Percentiles rank a stretch among this genome's conserved stretches.
Conservation (phyloP, 2,329 filamentous ascomycete species). For the Colletotrichum destructivum region DNA sequence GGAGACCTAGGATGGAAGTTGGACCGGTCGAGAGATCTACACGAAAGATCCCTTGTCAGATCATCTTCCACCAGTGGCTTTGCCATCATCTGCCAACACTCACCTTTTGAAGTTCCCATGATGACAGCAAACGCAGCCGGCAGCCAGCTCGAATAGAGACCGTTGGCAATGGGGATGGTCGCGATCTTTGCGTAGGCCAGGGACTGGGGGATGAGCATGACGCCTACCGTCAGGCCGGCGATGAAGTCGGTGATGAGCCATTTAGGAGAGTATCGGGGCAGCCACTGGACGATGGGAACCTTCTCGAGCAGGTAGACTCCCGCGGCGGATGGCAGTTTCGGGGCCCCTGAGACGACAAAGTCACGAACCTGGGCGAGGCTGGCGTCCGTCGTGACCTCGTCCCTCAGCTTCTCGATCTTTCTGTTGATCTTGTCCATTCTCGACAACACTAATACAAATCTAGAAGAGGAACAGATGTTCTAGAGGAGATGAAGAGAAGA, state of each 20-base stretch:
- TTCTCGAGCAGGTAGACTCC: constrained; percentile 73
- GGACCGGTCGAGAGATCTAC: constrained; percentile 74
- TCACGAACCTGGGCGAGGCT: constrained; percentile 50
- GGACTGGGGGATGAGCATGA: constrained; percentile 74
- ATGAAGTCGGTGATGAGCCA: constrained; percentile 76
- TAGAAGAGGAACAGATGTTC: not conserved
- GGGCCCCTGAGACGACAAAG: constrained; percentile 50
- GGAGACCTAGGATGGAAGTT: constrained; percentile 75
- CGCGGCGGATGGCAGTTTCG: constrained; percentile 65
- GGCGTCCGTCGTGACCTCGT: constrained; percentile 51
- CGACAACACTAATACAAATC: not conserved
- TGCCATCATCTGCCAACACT: constrained; percentile 1
- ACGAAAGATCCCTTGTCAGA: constrained; percentile 5
- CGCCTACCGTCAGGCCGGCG: constrained; percentile 72
- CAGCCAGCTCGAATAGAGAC: constrained; percentile 73
- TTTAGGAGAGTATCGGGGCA: constrained; percentile 72
- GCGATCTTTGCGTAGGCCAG: constrained; percentile 76
- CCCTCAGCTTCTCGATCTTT: constrained; percentile 13
- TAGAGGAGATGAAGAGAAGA: not conserved
- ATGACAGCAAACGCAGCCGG: constrained; percentile 71
- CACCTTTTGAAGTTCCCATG: constrained; percentile 75
- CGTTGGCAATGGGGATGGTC: constrained; percentile 73
- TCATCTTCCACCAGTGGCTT: not conserved
- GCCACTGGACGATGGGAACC: constrained; percentile 74
- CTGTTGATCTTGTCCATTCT: constrained; percentile 26